Percentiles rank a stretch among this genome's conserved stretches.
These are phyloP conservation scores for Arabidopsis hybrid DNA, from an alignment of 441 rosid genomes.

Conservation along the genomic window DNA sequence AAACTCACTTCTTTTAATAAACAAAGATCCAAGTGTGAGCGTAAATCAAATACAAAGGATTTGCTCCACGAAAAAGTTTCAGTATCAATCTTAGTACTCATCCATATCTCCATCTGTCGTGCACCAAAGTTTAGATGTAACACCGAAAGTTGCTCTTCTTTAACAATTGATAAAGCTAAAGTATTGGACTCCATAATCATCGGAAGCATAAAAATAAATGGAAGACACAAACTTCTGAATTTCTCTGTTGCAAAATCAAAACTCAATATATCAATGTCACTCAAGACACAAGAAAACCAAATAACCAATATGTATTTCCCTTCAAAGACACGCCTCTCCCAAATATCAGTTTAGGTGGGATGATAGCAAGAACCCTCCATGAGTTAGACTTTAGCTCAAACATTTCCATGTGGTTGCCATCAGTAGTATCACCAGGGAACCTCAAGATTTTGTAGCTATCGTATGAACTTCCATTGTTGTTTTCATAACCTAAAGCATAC, in stretches of 20 bases:
- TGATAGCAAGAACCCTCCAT: constrained; percentile 5
- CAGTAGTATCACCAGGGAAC: too few species aligned
- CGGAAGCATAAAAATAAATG: neutral
- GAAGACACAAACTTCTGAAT: neutral
- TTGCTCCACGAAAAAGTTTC: neutral
- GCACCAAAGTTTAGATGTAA: neutral
- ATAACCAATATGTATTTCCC: neutral
- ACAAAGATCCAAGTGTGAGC: neutral
- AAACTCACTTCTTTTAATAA: neutral
- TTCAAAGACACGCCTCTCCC: neutral
- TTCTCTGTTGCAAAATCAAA: constrained; percentile 15
- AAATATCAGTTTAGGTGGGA: too few species aligned
- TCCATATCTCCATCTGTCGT: neutral
- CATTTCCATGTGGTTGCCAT: neutral
- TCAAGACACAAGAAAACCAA: fast-evolving
- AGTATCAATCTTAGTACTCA: neutral
- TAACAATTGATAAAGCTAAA: neutral
- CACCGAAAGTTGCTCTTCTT: neutral
- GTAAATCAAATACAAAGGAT: neutral
- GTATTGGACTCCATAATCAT: neutral
- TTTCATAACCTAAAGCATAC: neutral
- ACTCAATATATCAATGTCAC: neutral
- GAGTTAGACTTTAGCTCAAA: neutral
- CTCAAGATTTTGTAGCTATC: neutral
- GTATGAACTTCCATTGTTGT: neutral